A percentile compares a stretch with the other conserved stretches of the same genome.
These are phyloP conservation scores for Debaryomyces sp. DNA, from an alignment of 1,139 yeast genomes.

Conservation along the genomic window DNA sequence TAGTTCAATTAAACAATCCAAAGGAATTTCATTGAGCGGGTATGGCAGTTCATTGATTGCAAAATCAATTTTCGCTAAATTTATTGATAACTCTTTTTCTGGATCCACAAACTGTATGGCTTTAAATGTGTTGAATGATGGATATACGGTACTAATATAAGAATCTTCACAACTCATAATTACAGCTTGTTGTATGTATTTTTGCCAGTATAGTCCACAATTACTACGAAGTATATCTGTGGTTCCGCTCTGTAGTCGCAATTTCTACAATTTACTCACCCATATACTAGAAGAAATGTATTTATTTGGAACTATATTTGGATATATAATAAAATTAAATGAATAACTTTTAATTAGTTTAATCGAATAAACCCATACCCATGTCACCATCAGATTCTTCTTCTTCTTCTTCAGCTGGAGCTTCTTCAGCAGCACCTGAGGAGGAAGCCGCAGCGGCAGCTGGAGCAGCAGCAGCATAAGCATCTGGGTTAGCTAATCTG, in stretches of 20 bases:
- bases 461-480: constrained; percentile 99
- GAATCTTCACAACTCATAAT: constrained; percentile 3
- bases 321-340: constrained; percentile 1
- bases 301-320: background rate
- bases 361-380: constrained; percentile 99
- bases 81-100: constrained; percentile 18
- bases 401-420: constrained; percentile 70
- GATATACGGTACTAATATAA: constrained; percentile 3
- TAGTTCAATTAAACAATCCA: constrained; percentile 2
- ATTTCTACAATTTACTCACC: background rate
- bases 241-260: background rate
- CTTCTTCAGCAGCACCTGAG: constrained; percentile 70
- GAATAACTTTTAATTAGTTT: constrained; percentile 35
- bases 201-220: background rate
- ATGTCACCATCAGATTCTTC: constrained; percentile 80
- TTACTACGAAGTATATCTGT: constrained; percentile 6
- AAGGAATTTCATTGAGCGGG: constrained; percentile 1
- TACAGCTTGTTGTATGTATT: too few species aligned
- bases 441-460: constrained; percentile 85
- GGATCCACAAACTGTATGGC: constrained; percentile 9
- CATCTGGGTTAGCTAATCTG: constrained; percentile 79
- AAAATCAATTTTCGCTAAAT: constrained; percentile 19
- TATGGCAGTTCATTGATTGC: constrained; percentile 16
- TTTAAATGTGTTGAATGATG: constrained; percentile 5
- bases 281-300: background rate